Evolutionary conservation across 345 rosid species (phyloP), one percentile per base, ranked within the genome.

Genomic region (Populus ilicifolia): DNA sequence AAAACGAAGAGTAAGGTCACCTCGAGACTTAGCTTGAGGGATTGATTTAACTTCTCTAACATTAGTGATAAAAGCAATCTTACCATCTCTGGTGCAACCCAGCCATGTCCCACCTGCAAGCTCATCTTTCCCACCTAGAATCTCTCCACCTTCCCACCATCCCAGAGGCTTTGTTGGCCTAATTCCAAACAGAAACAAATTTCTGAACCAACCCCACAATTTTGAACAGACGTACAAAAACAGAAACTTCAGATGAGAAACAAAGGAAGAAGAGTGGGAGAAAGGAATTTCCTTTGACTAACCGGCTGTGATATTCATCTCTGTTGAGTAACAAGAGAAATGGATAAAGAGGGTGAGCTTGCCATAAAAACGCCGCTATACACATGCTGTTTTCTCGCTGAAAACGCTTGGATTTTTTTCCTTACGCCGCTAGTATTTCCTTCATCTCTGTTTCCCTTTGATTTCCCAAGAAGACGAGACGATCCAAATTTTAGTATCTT

Each of bases 41-140:
- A 74, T 39, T 14, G 79, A 77, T 20, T 74, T 70, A 17, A 77
- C 29, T 70, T 91, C 97, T 81, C 90, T 81, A 76, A 87, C 82
- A 78, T 94, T 94, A 30, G 97, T 90, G 78, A 92, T 66, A 73
- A 94, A 92, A 21, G 94, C 96, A 75, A 91, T 14, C 79, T 82
- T 89, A 70, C 97, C 94, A 44, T 72, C 74, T 82, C 74, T 86
- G 0, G 85, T 78, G 83, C 90, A 91, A 29, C 90, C 98, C 69
- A 92, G 76, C 96, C 97, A 94, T 33, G 98, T 90, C 39, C 97
- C 97, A 17, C 97, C 94, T 21, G 90, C 97, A 29, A 82, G 62
- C 41, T 75, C 92, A 80, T 92, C 96, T 87, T 86, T 87, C 61
- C 94, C 97, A 23, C 97, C 97, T 61, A 90, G 54, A 75, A 93